A percentile compares a stretch with the other conserved stretches of the same genome.
These are phyloP conservation scores for Cyclotella choctawhatcheeana DNA, from an alignment of 108 stramenopile genomes.

Conservation along the genomic window DNA sequence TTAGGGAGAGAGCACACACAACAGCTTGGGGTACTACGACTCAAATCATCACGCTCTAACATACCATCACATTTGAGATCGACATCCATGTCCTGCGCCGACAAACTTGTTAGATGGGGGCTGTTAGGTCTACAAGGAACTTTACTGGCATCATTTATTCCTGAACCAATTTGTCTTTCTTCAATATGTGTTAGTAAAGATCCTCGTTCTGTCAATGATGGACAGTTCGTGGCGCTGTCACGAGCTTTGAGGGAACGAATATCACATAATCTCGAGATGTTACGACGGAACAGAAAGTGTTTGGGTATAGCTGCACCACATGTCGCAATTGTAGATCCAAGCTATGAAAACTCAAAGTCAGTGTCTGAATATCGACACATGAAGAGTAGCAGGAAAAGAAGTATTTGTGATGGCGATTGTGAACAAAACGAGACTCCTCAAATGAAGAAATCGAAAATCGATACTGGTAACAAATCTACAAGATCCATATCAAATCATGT, in stretches of 20 bases:
- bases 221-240: slow-evolving; percentile 62
- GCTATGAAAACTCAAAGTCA: slow-evolving; percentile 46
- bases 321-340: slow-evolving; percentile 48
- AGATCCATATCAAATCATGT: too few relatives aligned
- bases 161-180: slow-evolving; percentile 59
- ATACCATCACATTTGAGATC: slow-evolving; percentile 74
- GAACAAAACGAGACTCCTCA: neutral
- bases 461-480: too few relatives aligned
- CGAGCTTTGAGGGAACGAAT: slow-evolving; percentile 64
- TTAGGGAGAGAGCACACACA: slow-evolving; percentile 70
- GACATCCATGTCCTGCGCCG: slow-evolving; percentile 89
- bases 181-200: slow-evolving; percentile 75
- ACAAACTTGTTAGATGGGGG: slow-evolving; percentile 88
- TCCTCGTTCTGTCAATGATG: slow-evolving; percentile 44
- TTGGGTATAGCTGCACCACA: slow-evolving; percentile 36
- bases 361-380: slow-evolving; percentile 27
- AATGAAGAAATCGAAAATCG: slow-evolving; percentile 6
- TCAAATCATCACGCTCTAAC: slow-evolving; percentile 92
- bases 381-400: slow-evolving; percentile 16
- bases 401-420: neutral
- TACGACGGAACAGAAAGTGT: neutral
- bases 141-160: slow-evolving; percentile 51
- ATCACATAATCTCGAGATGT: slow-evolving; percentile 27
- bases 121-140: slow-evolving; percentile 84
- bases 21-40: slow-evolving; percentile 76